phyloP scores from a whole-genome alignment of 139 green algal species.

The Coelastrella sp. region DNA sequence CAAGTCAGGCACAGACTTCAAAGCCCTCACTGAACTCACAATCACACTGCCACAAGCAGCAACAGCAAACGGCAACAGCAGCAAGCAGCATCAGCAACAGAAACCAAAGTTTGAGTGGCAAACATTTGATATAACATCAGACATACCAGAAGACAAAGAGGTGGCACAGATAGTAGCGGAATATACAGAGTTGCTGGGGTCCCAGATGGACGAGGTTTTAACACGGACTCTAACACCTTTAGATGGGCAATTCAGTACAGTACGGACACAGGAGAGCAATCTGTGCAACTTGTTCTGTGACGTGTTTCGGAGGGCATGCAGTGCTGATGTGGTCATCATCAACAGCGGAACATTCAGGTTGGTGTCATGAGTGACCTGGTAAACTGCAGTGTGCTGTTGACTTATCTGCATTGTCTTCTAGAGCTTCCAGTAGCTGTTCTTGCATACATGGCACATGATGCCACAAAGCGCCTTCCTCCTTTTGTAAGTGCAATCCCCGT shows the following conservation, averaged over 20 bases:
- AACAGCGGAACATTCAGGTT: slow-evolving; percentile 75
- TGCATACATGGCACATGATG: background rate
- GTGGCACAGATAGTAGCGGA: slow-evolving; percentile 53
- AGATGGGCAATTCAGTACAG: slow-evolving; percentile 74
- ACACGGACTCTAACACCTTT: slow-evolving; percentile 59
- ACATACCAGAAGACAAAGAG: slow-evolving; percentile 58
- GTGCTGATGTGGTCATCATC: slow-evolving; percentile 67
- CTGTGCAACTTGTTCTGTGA: slow-evolving; percentile 80
- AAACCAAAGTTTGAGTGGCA: slow-evolving; percentile 54
- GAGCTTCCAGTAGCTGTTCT: background rate
- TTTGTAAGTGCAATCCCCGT: background rate
- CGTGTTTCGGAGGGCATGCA: slow-evolving; percentile 47
- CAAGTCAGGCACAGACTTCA: slow-evolving; percentile 79
- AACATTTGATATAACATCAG: slow-evolving; percentile 53
- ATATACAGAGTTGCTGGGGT: slow-evolving; percentile 63
- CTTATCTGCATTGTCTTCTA: background rate
- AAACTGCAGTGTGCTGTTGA: background rate
- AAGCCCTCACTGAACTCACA: slow-evolving; percentile 50
- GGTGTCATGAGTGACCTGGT: background rate
- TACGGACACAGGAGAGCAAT: slow-evolving; percentile 75
- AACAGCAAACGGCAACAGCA: background rate
- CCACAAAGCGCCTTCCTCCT: too few species aligned
- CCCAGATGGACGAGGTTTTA: slow-evolving; percentile 68
- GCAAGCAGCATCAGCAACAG: slow-evolving; percentile 13
- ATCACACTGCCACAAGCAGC: slow-evolving; percentile 18